phyloP scores from a whole-genome alignment of 2,329 filamentous ascomycete species.

The Cordyceps militaris region DNA sequence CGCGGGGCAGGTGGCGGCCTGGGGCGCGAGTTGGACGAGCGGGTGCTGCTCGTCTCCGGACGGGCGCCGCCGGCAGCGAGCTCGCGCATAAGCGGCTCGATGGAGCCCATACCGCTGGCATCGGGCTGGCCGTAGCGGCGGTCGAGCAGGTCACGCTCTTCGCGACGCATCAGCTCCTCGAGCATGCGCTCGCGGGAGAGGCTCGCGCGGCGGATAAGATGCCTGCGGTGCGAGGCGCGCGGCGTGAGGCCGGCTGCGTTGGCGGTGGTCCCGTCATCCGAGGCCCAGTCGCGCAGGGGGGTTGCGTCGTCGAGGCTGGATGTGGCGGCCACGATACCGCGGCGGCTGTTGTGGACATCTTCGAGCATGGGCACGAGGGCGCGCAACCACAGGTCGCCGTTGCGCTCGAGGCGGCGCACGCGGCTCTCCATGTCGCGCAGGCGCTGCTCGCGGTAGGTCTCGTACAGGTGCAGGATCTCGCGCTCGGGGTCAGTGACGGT shows the following conservation, averaged over 20 bases:
- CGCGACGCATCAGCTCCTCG: slow-evolving; percentile 21
- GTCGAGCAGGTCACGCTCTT: slow-evolving; percentile 4
- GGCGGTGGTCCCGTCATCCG: slow-evolving; percentile 24
- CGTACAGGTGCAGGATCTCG: slow-evolving; percentile 32
- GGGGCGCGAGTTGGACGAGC: background rate
- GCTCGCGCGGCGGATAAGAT: slow-evolving; percentile 20
- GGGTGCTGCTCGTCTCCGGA: background rate
- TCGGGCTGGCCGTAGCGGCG: slow-evolving; percentile 19
- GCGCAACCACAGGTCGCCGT: slow-evolving; percentile 38
- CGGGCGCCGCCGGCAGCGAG: slow-evolving; percentile 23
- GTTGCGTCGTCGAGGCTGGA: slow-evolving; percentile 10
- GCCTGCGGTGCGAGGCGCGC: slow-evolving; percentile 14
- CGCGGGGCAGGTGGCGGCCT: background rate
- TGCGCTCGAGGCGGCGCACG: slow-evolving; percentile 38
- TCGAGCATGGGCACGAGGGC: slow-evolving; percentile 39
- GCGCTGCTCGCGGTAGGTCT: slow-evolving; percentile 34
- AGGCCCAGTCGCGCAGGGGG: slow-evolving; percentile 22
- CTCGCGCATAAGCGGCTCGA: slow-evolving; percentile 41
- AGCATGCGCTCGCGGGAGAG: slow-evolving; percentile 25
- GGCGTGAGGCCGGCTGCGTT: slow-evolving; percentile 1
- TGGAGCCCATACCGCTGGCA: slow-evolving; percentile 30
- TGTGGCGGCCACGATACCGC: background rate
- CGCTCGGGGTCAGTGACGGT: slow-evolving; percentile 21
- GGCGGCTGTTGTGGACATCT: slow-evolving; percentile 25
- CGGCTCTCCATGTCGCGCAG: slow-evolving; percentile 42